Conservation (phyloP, 2,329 filamentous ascomycete species). For the Zymoseptoria pseudotritici region DNA sequence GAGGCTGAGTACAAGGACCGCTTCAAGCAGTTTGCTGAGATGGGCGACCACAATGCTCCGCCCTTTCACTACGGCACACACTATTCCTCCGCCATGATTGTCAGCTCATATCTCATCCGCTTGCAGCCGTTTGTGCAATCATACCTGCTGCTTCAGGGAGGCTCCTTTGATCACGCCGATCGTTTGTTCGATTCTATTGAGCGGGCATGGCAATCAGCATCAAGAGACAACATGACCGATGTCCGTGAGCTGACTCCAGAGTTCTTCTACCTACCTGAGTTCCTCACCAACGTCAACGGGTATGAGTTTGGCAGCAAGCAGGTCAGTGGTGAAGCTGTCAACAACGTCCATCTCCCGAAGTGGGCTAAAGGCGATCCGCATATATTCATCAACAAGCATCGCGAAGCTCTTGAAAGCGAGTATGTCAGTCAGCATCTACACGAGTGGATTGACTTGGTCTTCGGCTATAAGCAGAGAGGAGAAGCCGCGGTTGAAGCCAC, state of each 20-base stretch:
- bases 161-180: slow-evolving; percentile 91
- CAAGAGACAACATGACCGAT: slow-evolving; percentile 82
- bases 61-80: slow-evolving; percentile 98
- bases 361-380: slow-evolving; percentile 96
- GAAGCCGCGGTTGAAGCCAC: slow-evolving; percentile 84
- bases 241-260: slow-evolving; percentile 92
- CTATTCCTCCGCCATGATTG: slow-evolving; percentile 98
- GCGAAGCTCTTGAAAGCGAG: slow-evolving; percentile 90
- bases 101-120: slow-evolving; percentile 90
- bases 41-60: slow-evolving; percentile 65
- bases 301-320: slow-evolving; percentile 91
- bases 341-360: slow-evolving; percentile 80
- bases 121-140: slow-evolving; percentile 95
- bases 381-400: slow-evolving; percentile 90
- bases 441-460: slow-evolving; percentile 92
- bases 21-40: slow-evolving; percentile 82
- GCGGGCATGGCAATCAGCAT: slow-evolving; percentile 85
- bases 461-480: slow-evolving; percentile 87
- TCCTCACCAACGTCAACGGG: slow-evolving; percentile 84
- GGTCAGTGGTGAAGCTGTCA: slow-evolving; percentile 69
- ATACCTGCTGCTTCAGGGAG: slow-evolving; percentile 89
- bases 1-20: slow-evolving; percentile 75
- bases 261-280: slow-evolving; percentile 95
- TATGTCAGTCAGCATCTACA: slow-evolving; percentile 86
- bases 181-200: slow-evolving; percentile 89